Conservation (phyloP, 2,329 filamentous ascomycete species). For the Septoria linicola region DNA sequence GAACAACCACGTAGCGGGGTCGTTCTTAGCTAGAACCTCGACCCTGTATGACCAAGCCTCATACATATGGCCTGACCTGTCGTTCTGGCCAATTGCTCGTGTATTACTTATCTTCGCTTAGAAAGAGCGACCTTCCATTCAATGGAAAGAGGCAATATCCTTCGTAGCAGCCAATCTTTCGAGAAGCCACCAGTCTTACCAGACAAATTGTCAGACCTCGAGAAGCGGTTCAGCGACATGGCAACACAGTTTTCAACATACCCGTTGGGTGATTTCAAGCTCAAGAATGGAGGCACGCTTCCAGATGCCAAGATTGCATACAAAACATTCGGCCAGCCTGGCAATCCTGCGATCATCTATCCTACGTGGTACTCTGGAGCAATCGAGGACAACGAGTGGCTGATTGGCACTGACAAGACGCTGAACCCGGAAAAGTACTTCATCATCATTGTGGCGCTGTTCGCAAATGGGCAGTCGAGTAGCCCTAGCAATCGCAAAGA, state of each 20-base stretch:
- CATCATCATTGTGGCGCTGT: constrained; percentile 67
- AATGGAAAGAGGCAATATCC: constrained; percentile 7
- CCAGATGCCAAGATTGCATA: constrained; percentile 69
- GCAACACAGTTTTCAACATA: constrained; percentile 48
- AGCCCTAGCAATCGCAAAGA: constrained; percentile 60
- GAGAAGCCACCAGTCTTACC: neutral
- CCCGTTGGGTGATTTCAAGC: constrained; percentile 44
- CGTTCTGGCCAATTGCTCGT: neutral
- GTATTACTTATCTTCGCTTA: neutral
- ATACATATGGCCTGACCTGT: constrained; percentile 3
- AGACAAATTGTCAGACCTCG: constrained; percentile 2
- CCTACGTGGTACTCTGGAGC: constrained; percentile 72
- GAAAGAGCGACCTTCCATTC: neutral
- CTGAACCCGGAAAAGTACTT: constrained; percentile 65
- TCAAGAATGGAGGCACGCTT: constrained; percentile 64
- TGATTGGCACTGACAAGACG: constrained; percentile 64
- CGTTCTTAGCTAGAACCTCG: neutral
- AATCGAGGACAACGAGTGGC: constrained; percentile 73
- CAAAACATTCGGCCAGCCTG: constrained; percentile 68
- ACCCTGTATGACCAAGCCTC: neutral
- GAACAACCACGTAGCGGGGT: constrained; percentile 12
- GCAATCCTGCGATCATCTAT: constrained; percentile 67
- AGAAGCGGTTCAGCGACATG: constrained; percentile 18
- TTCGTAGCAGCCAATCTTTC: constrained; percentile 11
- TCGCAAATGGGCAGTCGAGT: constrained; percentile 67